A percentile compares a stretch with the other conserved stretches of the same genome.
Conservation (phyloP, 1,139 yeast genomes). For the Pichia sp. region DNA sequence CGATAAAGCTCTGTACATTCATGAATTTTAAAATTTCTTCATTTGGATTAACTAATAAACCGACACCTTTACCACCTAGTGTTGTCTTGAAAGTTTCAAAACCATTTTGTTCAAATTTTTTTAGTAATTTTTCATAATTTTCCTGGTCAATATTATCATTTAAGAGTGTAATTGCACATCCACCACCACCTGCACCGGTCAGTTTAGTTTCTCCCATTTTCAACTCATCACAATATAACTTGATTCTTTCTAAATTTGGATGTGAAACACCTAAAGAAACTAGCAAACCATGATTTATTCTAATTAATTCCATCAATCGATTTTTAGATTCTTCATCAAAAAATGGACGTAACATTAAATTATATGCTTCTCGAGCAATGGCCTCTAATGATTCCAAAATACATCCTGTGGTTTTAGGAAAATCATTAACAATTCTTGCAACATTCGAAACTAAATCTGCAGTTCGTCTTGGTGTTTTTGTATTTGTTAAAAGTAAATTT, state of each 20-base stretch:
- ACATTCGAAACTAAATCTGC: slow-evolving; percentile 79
- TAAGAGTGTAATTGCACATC: slow-evolving; percentile 88
- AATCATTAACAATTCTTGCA: slow-evolving; percentile 44
- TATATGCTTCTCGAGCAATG: slow-evolving; percentile 63
- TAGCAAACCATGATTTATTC: slow-evolving; percentile 81
- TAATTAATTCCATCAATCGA: slow-evolving; percentile 59
- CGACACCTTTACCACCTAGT: slow-evolving; percentile 89
- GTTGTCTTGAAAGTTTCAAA: slow-evolving; percentile 77
- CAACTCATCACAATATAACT: slow-evolving; percentile 52
- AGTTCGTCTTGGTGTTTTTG: slow-evolving; percentile 81
- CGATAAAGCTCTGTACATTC: slow-evolving; percentile 35
- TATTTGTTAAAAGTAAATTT: slow-evolving; percentile 71
- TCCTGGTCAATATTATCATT: slow-evolving; percentile 40
- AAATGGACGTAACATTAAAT: slow-evolving; percentile 47
- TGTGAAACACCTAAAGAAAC: slow-evolving; percentile 90
- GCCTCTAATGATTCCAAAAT: slow-evolving; percentile 68
- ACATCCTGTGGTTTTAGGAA: slow-evolving; percentile 49
- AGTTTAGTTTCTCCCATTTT: slow-evolving; percentile 81
- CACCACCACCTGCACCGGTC: slow-evolving; percentile 99
- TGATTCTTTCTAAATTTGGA: slow-evolving; percentile 73
- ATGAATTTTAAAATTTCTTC: slow-evolving; percentile 20
- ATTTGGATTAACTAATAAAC: slow-evolving; percentile 35
- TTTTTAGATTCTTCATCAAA: slow-evolving; percentile 40
- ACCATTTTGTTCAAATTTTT: slow-evolving; percentile 38
- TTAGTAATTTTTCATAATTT: slow-evolving; percentile 29